phyloP scores from a whole-genome alignment of 768 basidiomycete species.

The Heimioporus sp. region DNA sequence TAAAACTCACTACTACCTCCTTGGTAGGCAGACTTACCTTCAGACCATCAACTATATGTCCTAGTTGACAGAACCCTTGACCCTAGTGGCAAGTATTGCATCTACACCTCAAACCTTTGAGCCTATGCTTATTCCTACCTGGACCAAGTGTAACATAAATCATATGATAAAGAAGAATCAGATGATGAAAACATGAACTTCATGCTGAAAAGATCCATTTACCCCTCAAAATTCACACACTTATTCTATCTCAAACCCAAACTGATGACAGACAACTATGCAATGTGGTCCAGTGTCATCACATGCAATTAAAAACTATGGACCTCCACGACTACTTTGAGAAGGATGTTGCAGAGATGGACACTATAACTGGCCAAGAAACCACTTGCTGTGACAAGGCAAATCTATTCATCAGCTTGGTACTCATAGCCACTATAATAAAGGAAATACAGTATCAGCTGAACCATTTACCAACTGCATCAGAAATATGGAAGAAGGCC shows the following conservation, averaged over 20 bases:
- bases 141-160: no score
- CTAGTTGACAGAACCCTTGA: no score
- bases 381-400: background rate
- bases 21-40: no score
- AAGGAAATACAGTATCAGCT: background rate
- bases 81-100: no score
- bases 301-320: background rate
- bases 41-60: no score
- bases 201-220: no score
- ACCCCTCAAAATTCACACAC: background rate
- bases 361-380: background rate
- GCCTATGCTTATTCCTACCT: no score
- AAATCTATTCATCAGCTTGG: background rate
- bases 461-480: background rate
- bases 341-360: background rate
- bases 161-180: no score
- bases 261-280: background rate
- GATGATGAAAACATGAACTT: no score
- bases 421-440: background rate
- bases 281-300: background rate
- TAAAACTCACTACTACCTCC: no score
- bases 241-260: background rate
- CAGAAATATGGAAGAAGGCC: background rate
- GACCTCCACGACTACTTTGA: background rate
- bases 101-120: no score